Percentiles rank a stretch among this genome's conserved stretches.
These are phyloP conservation scores for Termitomyces sp. DNA, from an alignment of 768 basidiomycete species.

Conservation along the genomic window DNA sequence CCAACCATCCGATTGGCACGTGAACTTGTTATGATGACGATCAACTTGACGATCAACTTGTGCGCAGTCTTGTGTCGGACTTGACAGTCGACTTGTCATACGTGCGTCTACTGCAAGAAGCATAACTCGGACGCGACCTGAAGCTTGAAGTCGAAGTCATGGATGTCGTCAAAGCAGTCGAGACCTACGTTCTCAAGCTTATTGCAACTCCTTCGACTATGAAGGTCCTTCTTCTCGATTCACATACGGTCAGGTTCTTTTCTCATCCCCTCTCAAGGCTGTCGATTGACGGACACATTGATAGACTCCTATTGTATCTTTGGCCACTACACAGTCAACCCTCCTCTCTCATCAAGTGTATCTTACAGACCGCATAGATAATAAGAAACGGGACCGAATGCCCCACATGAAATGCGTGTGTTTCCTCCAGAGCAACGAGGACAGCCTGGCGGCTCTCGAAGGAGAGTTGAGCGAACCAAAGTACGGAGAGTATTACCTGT, in stretches of 20 bases:
- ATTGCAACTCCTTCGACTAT: conserved; percentile 81
- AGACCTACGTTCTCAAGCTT: conserved; percentile 88
- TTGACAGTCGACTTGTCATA: background rate
- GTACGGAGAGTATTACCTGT: conserved; percentile 98
- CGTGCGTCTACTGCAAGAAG: background rate
- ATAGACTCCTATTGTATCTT: conserved; percentile 94
- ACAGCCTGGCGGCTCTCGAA: conserved; percentile 78
- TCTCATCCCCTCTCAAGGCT: background rate
- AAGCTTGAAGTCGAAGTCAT: conserved; percentile 33
- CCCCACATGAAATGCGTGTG: conserved; percentile 97
- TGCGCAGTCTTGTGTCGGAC: background rate
- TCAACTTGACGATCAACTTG: background rate
- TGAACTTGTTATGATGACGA: background rate
- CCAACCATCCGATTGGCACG: background rate
- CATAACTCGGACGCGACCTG: background rate
- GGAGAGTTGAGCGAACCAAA: conserved; percentile 83
- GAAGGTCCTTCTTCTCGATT: conserved; percentile 94
- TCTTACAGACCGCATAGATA: conserved; percentile 96
- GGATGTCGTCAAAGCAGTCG: conserved; percentile 95
- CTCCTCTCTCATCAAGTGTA: conserved; percentile 95
- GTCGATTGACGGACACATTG: conserved; percentile 1
- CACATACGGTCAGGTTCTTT: conserved; percentile 74
- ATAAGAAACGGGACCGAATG: conserved; percentile 85
- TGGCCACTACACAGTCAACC: conserved; percentile 90
- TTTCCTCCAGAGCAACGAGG: conserved; percentile 79